phyloP scores from a whole-genome alignment of 768 basidiomycete species.

The Mrakia blollopis region DNA sequence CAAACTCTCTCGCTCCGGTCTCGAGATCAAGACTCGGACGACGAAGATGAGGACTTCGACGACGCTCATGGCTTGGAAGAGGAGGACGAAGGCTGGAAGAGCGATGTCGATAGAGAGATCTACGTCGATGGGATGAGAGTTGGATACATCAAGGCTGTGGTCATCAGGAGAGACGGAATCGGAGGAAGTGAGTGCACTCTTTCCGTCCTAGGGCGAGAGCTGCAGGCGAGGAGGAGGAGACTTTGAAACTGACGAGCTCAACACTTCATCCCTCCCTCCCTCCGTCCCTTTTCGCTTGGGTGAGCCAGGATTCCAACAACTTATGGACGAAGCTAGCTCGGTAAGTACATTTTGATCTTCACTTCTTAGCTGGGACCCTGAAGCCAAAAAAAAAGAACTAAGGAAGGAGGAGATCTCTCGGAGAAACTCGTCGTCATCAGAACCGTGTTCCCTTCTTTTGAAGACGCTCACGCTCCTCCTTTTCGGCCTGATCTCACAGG shows the following conservation, averaged over 20 bases:
- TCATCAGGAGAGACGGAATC: slow-evolving; percentile 5
- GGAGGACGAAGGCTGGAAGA: background rate
- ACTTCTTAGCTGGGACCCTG: background rate
- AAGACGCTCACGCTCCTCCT: too few species aligned
- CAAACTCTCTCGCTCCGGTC: slow-evolving; percentile 3
- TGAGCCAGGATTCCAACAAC: slow-evolving; percentile 5
- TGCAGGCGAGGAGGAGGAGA: background rate
- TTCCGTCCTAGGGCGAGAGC: background rate
- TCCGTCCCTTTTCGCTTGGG: background rate
- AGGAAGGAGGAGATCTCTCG: background rate
- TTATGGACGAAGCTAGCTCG: slow-evolving; percentile 2
- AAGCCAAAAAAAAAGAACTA: too few species aligned
- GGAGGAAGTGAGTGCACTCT: background rate
- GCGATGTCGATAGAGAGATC: slow-evolving; percentile 1
- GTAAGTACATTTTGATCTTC: background rate
- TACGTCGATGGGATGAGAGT: slow-evolving; percentile 4
- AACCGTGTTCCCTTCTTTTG: background rate
- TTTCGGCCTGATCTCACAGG: background rate
- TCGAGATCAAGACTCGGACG: slow-evolving; percentile 11
- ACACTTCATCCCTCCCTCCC: too few species aligned
- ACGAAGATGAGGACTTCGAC: background rate
- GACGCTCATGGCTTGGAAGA: background rate
- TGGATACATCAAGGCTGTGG: background rate
- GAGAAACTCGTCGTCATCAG: background rate
- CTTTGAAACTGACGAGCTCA: background rate